Evolutionary conservation across 1,284 basidiomycete genomes (phyloP).

Genomic region (Peniophora sp.): DNA sequence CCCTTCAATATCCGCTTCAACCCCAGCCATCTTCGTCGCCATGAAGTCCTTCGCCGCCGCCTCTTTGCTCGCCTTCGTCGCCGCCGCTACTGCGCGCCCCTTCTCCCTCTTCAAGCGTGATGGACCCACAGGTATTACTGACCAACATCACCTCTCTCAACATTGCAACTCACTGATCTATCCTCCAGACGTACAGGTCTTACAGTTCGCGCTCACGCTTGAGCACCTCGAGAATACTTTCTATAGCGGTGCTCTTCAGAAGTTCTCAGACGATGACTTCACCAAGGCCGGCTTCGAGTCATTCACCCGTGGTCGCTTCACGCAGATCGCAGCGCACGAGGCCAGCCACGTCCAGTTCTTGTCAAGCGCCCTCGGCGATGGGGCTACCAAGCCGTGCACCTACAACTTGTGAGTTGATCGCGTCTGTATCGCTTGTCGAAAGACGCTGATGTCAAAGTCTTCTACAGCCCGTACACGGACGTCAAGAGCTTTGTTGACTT

Average conservation of each 20-base stretch:
- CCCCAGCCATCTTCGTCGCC: no score
- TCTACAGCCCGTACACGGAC: conserved; percentile 38
- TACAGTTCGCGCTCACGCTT: conserved; percentile 58
- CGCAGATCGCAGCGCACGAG: conserved; percentile 55
- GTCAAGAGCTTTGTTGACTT: conserved; percentile 42
- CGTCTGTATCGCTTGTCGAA: not conserved
- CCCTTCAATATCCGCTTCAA: no score
- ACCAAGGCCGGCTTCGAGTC: conserved; percentile 38
- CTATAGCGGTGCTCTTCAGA: conserved; percentile 39
- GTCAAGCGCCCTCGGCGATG: conserved; percentile 41
- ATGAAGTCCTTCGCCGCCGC: no score
- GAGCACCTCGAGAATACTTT: conserved; percentile 67
- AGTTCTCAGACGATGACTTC: conserved; percentile 44
- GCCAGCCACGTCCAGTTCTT: conserved; percentile 32
- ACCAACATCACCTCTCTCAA: no score
- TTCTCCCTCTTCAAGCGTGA: no score
- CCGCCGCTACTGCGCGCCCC: no score
- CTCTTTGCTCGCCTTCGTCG: no score
- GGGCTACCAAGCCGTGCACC: conserved; percentile 43
- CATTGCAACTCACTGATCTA: no score
- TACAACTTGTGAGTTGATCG: conserved; percentile 46
- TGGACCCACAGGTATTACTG: no score
- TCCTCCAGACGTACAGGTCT: conserved; percentile 27
- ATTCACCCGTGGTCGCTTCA: conserved; percentile 45
- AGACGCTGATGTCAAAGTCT: conserved; percentile 1